Evolutionary conservation across 192 early-diverging fungal species (phyloP), one percentile per base, ranked within the genome.

Genomic region (Rhizoclosmatium globosum): DNA sequence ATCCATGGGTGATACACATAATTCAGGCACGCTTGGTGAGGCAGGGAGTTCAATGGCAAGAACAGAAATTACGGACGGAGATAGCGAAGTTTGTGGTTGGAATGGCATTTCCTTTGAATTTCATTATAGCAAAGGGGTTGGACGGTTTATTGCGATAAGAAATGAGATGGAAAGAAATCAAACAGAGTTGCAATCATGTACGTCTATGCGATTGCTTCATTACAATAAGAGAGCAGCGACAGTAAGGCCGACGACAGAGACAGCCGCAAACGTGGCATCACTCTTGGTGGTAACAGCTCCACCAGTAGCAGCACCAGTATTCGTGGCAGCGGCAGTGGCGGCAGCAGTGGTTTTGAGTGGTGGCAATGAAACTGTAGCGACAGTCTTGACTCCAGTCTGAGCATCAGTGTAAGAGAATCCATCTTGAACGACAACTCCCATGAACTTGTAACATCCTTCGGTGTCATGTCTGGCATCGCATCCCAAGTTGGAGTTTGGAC

Each of bases 331-430:
- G 17, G 4, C 48, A 38, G 47, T 50, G 19, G 74, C 47, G 13
- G 69, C 69, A 38, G 74, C 50, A 6, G 61, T 67, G 42, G 64
- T 66, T 17, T 61, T 23, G 4, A 2, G 43, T 43, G 19, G 72
- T 21, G 60, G 72, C n/a, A 67, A 42, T 3, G 61, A 59, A 31
- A 48, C 45, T 4, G 47, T 47, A 6, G 64, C 45, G 31, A 64
- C 50, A 17, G 74, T 47, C 17, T 19, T 9, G 38, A 67, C 21
- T 44, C 57, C 57, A 46, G 60, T 67, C 1, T 45, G 17, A 13
- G 23, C 45, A 50, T 76, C 64, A 1, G 39, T n/a, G 38, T 44
- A 66, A 17, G 64, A 66, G 64, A 76, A 76, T 11, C 74, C 74
- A 15, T 38, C 41, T 13, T 23, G 64, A 13, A 38, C 21, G 4